Base-by-base conservation (phyloP, 495 filamentous ascomycete species). In the Penicillium argentinense region DNA sequence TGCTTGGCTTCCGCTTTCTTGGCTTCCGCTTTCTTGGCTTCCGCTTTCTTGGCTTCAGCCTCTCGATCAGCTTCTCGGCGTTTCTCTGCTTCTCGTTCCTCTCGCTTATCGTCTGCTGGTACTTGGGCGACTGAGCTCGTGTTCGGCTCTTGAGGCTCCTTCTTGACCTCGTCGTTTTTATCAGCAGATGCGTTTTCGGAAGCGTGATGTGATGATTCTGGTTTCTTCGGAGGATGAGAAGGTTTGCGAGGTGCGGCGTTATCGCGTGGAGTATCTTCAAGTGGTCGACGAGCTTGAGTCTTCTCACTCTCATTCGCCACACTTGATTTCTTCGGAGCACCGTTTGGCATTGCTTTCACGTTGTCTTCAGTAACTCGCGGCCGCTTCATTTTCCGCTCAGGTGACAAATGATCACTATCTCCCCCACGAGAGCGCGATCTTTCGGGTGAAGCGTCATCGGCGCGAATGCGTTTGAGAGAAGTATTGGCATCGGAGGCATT, bases 371-470 rank as follows among this genome's bases (percentile, higher is more conserved):
- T 68, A 24, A 75, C 57, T 25, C 76, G 65, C 6, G 72, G 69
- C 37, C 76, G 57, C 68, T 72, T 86, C 72, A 70, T 74, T 59
- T 64, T 79, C 51, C 62, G 56, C 21, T 66, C 74, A 14, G 62
- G 62, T 25, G 62, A 56, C 13, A 66, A 47, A 11, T 62, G 60
- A 30, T 67, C 68, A n/a, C 59, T 42, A 19, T 68, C 75, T 46
- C 73, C 70, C 26, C 78, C 79, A 18, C 73, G 67, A 26, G 73
- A 72, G 21, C 74, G 75, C 39, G 73, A 77, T 46, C 81, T 72
- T 36, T 86, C 82, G 2, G 87, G 86, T 3, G 84, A 87, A 11
- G 73, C 76, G 55, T 86, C 89, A 55, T 86, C 89, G 41, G 73
- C 71, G 28, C 86, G 79, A 51, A 81, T 77, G 32, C 87, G 78